phyloP scores from a whole-genome alignment of 2,329 filamentous ascomycete genomes.

The Didymella keratinophila region DNA sequence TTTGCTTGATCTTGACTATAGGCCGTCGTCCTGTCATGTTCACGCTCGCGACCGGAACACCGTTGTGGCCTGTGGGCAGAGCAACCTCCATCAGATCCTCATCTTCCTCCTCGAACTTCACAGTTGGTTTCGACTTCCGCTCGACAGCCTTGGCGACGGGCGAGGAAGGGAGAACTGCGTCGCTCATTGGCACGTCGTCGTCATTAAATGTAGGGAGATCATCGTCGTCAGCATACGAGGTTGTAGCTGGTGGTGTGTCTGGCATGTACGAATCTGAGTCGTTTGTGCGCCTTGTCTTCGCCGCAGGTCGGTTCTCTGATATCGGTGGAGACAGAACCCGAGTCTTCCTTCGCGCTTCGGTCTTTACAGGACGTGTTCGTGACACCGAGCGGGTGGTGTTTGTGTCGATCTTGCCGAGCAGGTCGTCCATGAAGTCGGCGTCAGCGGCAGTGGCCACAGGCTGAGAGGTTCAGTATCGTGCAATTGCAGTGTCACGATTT shows the following conservation, averaged over 20 bases:
- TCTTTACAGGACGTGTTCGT: slow-evolving; percentile 72
- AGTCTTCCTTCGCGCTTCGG: slow-evolving; percentile 78
- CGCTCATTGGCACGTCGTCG: slow-evolving; percentile 83
- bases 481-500: neutral
- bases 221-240: slow-evolving; percentile 60
- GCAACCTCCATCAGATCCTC: slow-evolving; percentile 88
- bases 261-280: slow-evolving; percentile 55
- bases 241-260: slow-evolving; percentile 51
- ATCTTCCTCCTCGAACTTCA: slow-evolving; percentile 72
- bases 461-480: slow-evolving; percentile 55
- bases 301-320: slow-evolving; percentile 53
- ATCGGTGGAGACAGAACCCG: slow-evolving; percentile 80
- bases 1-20: slow-evolving; percentile 74
- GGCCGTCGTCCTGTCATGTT: slow-evolving; percentile 86
- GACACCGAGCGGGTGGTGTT: slow-evolving; percentile 67
- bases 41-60: slow-evolving; percentile 73
- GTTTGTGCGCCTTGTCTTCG: slow-evolving; percentile 30
- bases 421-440: slow-evolving; percentile 81
- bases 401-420: slow-evolving; percentile 87
- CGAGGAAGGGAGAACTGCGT: slow-evolving; percentile 80
- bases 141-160: slow-evolving; percentile 81
- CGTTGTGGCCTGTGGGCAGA: slow-evolving; percentile 70
- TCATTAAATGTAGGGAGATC: slow-evolving; percentile 65
- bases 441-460: slow-evolving; percentile 83
- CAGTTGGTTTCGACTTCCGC: slow-evolving; percentile 66